Conservation (phyloP, 208 protist species). For the Leishmania martiniquensis region DNA sequence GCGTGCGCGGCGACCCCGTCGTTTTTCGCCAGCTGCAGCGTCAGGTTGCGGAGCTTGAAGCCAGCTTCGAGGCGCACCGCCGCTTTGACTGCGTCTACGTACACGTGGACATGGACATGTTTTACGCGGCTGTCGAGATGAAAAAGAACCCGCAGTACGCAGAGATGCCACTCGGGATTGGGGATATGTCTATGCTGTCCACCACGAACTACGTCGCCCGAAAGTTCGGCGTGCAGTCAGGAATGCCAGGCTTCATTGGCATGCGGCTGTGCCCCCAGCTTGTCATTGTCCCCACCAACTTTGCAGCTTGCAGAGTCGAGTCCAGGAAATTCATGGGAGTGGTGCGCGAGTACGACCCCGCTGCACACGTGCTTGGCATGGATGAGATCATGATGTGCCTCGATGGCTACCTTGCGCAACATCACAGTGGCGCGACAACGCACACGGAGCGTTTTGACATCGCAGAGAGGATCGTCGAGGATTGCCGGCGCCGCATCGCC, state of each 20-base stretch:
- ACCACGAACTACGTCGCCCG: slow-evolving; percentile 96
- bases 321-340: slow-evolving; percentile 57
- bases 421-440: slow-evolving; percentile 14
- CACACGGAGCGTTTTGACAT: slow-evolving; percentile 38
- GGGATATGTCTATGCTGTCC: slow-evolving; percentile 88
- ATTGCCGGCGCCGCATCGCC: slow-evolving; percentile 51
- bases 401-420: slow-evolving; percentile 35
- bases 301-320: slow-evolving; percentile 58
- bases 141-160: slow-evolving; percentile 86
- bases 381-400: slow-evolving; percentile 84
- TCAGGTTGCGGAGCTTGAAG: slow-evolving; percentile 30
- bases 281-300: slow-evolving; percentile 76
- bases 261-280: slow-evolving; percentile 84
- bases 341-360: slow-evolving; percentile 75
- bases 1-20: slow-evolving; percentile 7
- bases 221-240: slow-evolving; percentile 92
- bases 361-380: slow-evolving; percentile 54
- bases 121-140: slow-evolving; percentile 87
- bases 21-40: slow-evolving; percentile 26
- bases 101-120: slow-evolving; percentile 94
- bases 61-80: slow-evolving; percentile 39
- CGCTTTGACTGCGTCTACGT: slow-evolving; percentile 50
- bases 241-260: slow-evolving; percentile 96
- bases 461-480: slow-evolving; percentile 45
- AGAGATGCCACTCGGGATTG: slow-evolving; percentile 92